These are phyloP conservation scores for Penicillium canescens DNA, from an alignment of 495 filamentous ascomycete species.

Conservation along the genomic window DNA sequence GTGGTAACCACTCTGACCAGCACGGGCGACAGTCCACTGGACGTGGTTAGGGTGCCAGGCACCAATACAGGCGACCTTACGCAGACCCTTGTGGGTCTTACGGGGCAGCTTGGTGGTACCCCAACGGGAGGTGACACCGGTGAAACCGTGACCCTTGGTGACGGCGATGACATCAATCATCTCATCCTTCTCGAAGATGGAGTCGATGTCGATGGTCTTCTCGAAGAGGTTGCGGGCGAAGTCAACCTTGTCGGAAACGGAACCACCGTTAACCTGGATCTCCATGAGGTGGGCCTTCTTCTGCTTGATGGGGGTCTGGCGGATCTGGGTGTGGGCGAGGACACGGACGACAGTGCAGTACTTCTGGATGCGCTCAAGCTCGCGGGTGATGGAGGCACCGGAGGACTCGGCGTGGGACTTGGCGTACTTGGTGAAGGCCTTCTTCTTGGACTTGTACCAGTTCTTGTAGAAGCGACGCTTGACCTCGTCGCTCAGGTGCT, in stretches of 20 bases:
- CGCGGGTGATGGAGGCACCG: constrained; percentile 86
- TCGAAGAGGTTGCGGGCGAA: constrained; percentile 95
- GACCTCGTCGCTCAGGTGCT: constrained; percentile 97
- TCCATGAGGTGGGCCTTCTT: constrained; percentile 99
- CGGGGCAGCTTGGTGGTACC: constrained; percentile 99
- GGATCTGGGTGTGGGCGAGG: constrained; percentile 98
- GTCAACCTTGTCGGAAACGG: constrained; percentile 91
- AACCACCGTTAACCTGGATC: constrained; percentile 99
- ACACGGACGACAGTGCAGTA: constrained; percentile 99
- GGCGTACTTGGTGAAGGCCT: constrained; percentile 99
- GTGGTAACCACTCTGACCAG: constrained; percentile 99
- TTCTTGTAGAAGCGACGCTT: constrained; percentile 99
- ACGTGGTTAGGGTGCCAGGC: constrained; percentile 99
- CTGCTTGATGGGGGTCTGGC: constrained; percentile 99
- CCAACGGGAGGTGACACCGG: constrained; percentile 97
- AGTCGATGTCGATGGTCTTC: constrained; percentile 90
- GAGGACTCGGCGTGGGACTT: constrained; percentile 96
- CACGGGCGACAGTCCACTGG: constrained; percentile 99
- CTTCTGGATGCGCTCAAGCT: constrained; percentile 99
- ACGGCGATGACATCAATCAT: constrained; percentile 99
- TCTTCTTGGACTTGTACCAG: constrained; percentile 99
- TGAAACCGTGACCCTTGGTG: constrained; percentile 99
- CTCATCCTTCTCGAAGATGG: constrained; percentile 99
- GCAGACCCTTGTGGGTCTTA: constrained; percentile 99
- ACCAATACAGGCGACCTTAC: constrained; percentile 99